Base-by-base conservation (phyloP, 2,329 filamentous ascomycete genomes). In the Triangularia setosa region DNA sequence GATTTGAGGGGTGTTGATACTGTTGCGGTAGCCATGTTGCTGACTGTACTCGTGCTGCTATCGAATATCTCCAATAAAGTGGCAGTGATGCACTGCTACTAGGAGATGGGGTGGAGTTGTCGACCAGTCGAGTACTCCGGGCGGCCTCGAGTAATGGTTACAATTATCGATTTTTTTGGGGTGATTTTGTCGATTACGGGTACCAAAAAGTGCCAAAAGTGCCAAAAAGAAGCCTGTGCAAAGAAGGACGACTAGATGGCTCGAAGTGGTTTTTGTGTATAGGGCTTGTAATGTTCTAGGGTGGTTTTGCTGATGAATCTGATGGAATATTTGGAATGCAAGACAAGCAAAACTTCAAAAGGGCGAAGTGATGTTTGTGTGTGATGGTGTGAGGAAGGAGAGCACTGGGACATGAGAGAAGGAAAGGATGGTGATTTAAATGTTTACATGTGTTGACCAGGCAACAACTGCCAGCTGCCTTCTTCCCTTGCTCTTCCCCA, bases 1-100 rank as follows among this genome's bases (percentile, higher is more conserved):
- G 91, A 95, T 85, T 97, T 98, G 76, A 95, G 84, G 66, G 95
- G 95, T 67, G 95, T 98, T 73, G 92, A 91, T 79, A 97, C 87
- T 75, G 87, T 82, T 78, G 89, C 78, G 66, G 80, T 90, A 77
- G 94, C 92, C 94, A 98, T 98, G 77, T 62, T 85, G 79, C 63
- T 69, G 70, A 72, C 70, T 73, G 68, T 68, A 60, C 30, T 65
- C 59, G 65, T 71, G 70, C 68, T 74, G 75, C 69, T 65, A 73
- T 73, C 74, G 75, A 75, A 79, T 75, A 72, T 69, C 79, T 82
- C n/a, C 82, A 80, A 61, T 75, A 69, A 81, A 81, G 81, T 79
- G 78, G 16, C 35, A 6, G 76, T 21, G 57, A 59, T 81, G 76
- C 72, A 73, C 35, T 48, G 40, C n/a, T 21, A 48, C 21, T 48